Base-by-base conservation (phyloP, 2,329 filamentous ascomycete species). In the Fusarium sp. region DNA sequence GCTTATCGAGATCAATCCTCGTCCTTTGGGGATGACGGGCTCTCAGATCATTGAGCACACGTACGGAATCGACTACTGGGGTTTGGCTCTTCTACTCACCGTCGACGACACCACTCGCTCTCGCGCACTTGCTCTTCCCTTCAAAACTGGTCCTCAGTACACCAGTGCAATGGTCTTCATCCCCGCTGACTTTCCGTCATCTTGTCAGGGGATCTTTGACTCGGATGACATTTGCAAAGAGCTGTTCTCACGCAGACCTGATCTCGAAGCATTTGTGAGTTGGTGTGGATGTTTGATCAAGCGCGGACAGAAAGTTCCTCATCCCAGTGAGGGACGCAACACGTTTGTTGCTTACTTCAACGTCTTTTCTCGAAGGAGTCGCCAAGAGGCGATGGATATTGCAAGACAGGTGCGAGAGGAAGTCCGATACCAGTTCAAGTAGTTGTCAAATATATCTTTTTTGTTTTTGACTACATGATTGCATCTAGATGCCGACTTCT, bases 1-100 rank as follows among this genome's bases (percentile, higher is more conserved):
- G 62, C 44, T 57, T 29, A 69, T 71, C 7, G 69, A 72, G 34
- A 59, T 72, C n/a, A 72, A 72, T 38, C 69, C 69, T 13, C 65
- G 70, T 8, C 65, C 70, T 20, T 62, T 57, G 13, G 70, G 69
- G 8, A 70, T 69, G 58, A 62, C 62, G 1, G 57, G 48, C 47
- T 64, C 55, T 25, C 38, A 64, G 12, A 56, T 58, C 18, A 49
- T 61, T 8, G 68, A 61, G 48, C 54, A 58, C 13, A 71, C 68
- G 7, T 69, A 72, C 44, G 70, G 70, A 5, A 54, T 72, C 30
- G 60, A 71, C 49, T 65, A 67, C 41, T 71, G 62, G 52, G 68
- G 65, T 24, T 38, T 64, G 12, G 41, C 49, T 27, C 43, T 64
- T 13, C n/a, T 64, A 22, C 38, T 40, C 18, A 53, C 52, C n/a